Base-by-base conservation (phyloP, 441 rosid species). In the Viola pubescens region DNA sequence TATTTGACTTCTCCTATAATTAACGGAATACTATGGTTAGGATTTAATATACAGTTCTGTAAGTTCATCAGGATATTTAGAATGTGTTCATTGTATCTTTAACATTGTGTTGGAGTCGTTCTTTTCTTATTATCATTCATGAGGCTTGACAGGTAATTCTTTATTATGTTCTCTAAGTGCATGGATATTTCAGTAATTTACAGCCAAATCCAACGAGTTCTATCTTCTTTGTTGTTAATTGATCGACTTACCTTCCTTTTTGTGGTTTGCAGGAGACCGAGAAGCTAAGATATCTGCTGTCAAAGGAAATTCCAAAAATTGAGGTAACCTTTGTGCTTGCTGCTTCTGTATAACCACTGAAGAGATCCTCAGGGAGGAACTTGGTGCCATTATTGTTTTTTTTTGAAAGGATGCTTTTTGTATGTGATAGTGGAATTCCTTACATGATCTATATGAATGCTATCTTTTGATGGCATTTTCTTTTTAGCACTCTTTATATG, bases 261-360 rank as follows among this genome's bases (percentile, higher is more conserved):
- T 38, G 47, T 63, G 45, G 61, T 63, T 62, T 67, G 37, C 69
- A 79, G 87, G 81, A 79, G 65, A 72, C 83, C 4, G 71, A 79
- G 69, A 72, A 60, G 68, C 82, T 86, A 9, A 79, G 65, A 66
- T 59, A 65, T 60, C 59, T 73, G 64, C 52, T 86, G 73, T 57
- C 65, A 56, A 67, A 68, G 75, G 75, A 83, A 75, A 82, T 83
- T 53, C 66, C 75, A 60, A 74, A 74, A 70, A 65, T 74, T 58
- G 83, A 80, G 89, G 94, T 86, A 76, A 62, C 41, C 45, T 41
- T 13, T 78, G 43, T 50, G 45, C 58, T 42, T 62, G 52, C 47
- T 51, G 26, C 53, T 68, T 53, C 13, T 60, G 7, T 7, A 12
- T 16, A 26, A 26, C 34, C 34, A 26, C 3, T 26, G 3, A 26